These are phyloP conservation scores for Lecanosticta acicola DNA, from an alignment of 2,329 filamentous ascomycete genomes.

Conservation along the genomic window DNA sequence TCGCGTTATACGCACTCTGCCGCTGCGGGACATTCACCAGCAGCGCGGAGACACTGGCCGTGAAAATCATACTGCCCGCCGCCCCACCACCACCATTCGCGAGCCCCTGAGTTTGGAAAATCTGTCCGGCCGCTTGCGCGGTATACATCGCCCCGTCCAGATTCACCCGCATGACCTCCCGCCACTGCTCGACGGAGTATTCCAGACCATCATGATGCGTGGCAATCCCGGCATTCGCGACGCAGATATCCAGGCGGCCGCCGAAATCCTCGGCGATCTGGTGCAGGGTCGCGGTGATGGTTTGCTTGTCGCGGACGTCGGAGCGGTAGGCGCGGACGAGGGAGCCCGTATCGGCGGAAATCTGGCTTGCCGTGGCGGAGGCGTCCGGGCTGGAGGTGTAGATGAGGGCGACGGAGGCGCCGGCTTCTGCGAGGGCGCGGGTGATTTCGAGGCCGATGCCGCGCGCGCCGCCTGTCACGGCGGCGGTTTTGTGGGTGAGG, in stretches of 20 bases:
- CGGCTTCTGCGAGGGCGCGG: conserved; percentile 79
- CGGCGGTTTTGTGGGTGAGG: conserved; percentile 69
- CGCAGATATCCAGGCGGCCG: conserved; percentile 73
- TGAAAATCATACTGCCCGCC: conserved; percentile 80
- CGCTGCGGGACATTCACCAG: conserved; percentile 92
- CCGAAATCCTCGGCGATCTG: conserved; percentile 61
- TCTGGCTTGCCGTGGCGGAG: conserved; percentile 12
- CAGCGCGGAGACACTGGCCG: conserved; percentile 83
- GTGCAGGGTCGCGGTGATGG: conserved; percentile 64
- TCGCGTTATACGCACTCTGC: conserved; percentile 55
- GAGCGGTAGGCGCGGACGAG: conserved; percentile 52
- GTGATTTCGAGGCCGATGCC: conserved; percentile 85
- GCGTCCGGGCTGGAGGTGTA: conserved; percentile 70
- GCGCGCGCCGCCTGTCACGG: conserved; percentile 82
- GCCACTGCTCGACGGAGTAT: conserved; percentile 19
- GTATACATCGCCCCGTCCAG: conserved; percentile 86
- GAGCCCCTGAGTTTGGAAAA: conserved; percentile 70
- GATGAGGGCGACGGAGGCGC: conserved; percentile 79
- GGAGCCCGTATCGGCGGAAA: conserved; percentile 18
- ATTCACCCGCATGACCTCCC: conserved; percentile 51
- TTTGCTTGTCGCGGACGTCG: conserved; percentile 67
- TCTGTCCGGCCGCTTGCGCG: conserved; percentile 72
- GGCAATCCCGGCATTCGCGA: conserved; percentile 87
- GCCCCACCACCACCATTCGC: no score
- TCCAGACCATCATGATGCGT: conserved; percentile 41